Percentiles rank a stretch among this genome's conserved stretches.
Conservation (phyloP, 164 flowering plant genomes). For the Tinospora cordifolia region DNA sequence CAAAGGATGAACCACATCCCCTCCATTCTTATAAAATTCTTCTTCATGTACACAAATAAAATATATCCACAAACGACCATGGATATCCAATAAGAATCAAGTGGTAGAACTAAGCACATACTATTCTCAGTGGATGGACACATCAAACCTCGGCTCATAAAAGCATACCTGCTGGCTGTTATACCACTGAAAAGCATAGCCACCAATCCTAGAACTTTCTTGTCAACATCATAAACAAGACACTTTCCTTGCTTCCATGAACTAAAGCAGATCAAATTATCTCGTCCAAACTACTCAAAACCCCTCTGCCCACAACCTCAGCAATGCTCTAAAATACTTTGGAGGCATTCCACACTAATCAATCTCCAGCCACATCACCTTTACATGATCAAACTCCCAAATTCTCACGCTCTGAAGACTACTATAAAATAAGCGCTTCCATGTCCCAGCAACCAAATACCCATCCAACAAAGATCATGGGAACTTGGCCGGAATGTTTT, state of each 20-base stretch:
- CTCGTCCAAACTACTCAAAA: constrained; percentile 97
- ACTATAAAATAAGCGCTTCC: constrained; percentile 77
- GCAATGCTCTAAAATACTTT: constrained; percentile 64
- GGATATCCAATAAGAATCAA: not conserved
- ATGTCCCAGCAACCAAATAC: constrained; percentile 80
- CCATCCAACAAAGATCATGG: constrained; percentile 89
- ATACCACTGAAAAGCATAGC: constrained; percentile 82
- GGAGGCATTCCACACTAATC: constrained; percentile 97
- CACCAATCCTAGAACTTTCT: constrained; percentile 82
- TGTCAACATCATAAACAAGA: constrained; percentile 78
- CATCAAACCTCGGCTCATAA: constrained; percentile 94
- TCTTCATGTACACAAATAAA: not conserved
- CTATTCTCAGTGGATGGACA: constrained; percentile 41
- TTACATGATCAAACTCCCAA: constrained; percentile 91
- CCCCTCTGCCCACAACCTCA: constrained; percentile 88
- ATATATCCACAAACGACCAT: not conserved
- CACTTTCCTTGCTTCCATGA: constrained; percentile 98
- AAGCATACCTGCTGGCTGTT: constrained; percentile 91
- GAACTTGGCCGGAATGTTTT: constrained; percentile 80
- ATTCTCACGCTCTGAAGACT: constrained; percentile 89
- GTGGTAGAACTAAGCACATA: not conserved
- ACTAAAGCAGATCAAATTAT: constrained; percentile 72
- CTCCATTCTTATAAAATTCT: too few relatives aligned
- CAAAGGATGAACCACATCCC: too few relatives aligned
- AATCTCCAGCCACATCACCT: constrained; percentile 72